A percentile compares a stretch with the other conserved stretches of the same genome.
Conservation (phyloP, 2,329 filamentous ascomycete species). For the Kalmusia sp. region DNA sequence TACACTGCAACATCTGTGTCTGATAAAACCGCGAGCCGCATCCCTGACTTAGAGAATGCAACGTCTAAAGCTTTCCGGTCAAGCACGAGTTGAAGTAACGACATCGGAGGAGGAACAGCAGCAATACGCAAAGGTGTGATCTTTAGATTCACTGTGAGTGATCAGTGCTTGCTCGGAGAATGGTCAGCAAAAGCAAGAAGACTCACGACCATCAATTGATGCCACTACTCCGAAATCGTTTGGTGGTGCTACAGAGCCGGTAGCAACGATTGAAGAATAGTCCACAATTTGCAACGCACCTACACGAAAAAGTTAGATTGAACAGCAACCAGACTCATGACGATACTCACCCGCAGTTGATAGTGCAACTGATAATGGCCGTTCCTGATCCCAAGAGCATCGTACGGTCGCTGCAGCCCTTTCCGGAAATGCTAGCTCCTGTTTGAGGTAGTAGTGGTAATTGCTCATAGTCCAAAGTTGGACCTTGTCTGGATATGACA, state of each 20-base stretch:
- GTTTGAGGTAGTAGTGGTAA: constrained; percentile 98
- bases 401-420: constrained; percentile 17
- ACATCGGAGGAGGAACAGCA: constrained; percentile 93
- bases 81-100: constrained; percentile 74
- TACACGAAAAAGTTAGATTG: constrained; percentile 17
- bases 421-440: constrained; percentile 67
- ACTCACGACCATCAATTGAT: constrained; percentile 79
- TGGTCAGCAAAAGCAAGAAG: background rate
- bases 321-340: background rate
- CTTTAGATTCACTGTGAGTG: constrained; percentile 66
- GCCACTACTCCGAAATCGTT: constrained; percentile 80
- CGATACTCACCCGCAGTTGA: constrained; percentile 43
- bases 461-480: constrained; percentile 98
- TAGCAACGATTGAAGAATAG: constrained; percentile 69
- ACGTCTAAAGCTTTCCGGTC: constrained; percentile 74
- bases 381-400: constrained; percentile 82
- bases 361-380: constrained; percentile 71
- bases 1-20: constrained; percentile 71
- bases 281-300: constrained; percentile 67
- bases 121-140: constrained; percentile 84
- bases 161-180: constrained; percentile 21
- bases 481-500: constrained; percentile 75
- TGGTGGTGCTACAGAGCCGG: constrained; percentile 73
- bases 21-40: constrained; percentile 73
- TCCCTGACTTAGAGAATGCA: constrained; percentile 62